A percentile compares a stretch with the other conserved stretches of the same genome.
Conservation (phyloP, 257 asterid species). For the Capsicum baccatum region DNA sequence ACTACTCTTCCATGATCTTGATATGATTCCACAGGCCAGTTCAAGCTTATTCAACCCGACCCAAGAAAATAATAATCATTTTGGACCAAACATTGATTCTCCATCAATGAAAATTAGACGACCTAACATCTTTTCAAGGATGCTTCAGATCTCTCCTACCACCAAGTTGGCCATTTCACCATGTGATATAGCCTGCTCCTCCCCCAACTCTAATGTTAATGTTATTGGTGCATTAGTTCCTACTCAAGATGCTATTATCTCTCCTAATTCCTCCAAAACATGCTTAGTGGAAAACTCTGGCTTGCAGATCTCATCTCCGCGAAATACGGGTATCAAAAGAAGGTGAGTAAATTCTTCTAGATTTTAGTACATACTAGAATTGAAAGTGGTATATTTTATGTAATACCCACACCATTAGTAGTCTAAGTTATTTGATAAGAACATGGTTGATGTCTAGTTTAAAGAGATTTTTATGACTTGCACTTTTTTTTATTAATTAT, state of each 20-base stretch:
- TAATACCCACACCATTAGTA: slow-evolving; percentile 27
- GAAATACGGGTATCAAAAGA: slow-evolving; percentile 89
- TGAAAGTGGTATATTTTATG: slow-evolving; percentile 37
- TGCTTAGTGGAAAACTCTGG: slow-evolving; percentile 55
- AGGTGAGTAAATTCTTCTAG: slow-evolving; percentile 53
- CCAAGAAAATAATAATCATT: neutral
- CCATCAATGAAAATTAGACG: slow-evolving; percentile 44
- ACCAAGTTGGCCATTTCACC: slow-evolving; percentile 46
- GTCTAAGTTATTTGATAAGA: neutral
- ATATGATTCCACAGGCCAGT: slow-evolving; percentile 11
- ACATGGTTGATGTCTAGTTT: slow-evolving; percentile 24
- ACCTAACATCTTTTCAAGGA: slow-evolving; percentile 64
- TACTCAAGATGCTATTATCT: slow-evolving; percentile 39
- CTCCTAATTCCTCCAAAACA: slow-evolving; percentile 49
- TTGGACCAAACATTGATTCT: slow-evolving; percentile 27
- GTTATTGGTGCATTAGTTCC: slow-evolving; percentile 33
- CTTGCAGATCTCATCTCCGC: slow-evolving; percentile 93
- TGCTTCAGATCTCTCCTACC: slow-evolving; percentile 78
- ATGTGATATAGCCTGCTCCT: slow-evolving; percentile 32
- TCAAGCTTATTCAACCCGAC: neutral
- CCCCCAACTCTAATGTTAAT: neutral
- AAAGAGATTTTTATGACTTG: slow-evolving; percentile 21
- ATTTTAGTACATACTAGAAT: neutral
- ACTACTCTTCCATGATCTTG: slow-evolving; percentile 54
- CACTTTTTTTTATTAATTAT: neutral